Evolutionary conservation across 129 eudicot species (phyloP), one percentile per base, ranked within the genome.

Genomic region (Kitagawia praeruptora): DNA sequence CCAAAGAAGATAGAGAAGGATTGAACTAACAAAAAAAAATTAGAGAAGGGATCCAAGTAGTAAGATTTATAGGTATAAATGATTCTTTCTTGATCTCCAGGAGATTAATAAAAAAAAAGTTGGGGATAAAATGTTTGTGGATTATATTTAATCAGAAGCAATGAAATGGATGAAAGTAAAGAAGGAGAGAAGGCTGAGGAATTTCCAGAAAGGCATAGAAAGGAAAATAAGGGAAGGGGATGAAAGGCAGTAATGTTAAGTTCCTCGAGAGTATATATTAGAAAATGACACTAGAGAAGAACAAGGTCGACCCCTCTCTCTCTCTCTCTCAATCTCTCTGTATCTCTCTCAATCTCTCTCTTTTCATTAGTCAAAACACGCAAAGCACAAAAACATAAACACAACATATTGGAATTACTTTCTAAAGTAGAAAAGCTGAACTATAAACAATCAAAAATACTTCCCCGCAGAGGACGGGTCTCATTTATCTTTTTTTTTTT

Each of bases 221-320:
- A 74, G 78, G 81, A 63, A 48, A 45, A 0, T 67, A 61, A 39
- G 81, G 49, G 31, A 45, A 45, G 80, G 79, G 81, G 87, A 84
- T 81, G 42, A 18, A 38, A 70, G 75, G 42, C 45, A 31, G 69
- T 79, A 78, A 77, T 75, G 80, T 74, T 66, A 67, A 31, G 80
- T 80, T 88, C 85, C 91, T 90, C 83, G 86, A 92, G 88, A 84
- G 89, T 87, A 84, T 85, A 88, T 87, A 79, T 87, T 39, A 75
- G 96, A 92, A 88, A 92, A 90, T 88, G 98, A 92, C 96, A 92
- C 81, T 87, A 85, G 89, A 75, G 37, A 86, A 87, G 82, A 73
- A 73, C 28, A 23, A 40, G 46, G 69, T 61, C 69, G 69, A 23
- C 63, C 48, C 5, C 76, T 72, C 76, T 70, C 75, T 70, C 44